Evolutionary conservation across 306 rosid genomes (phyloP).

Genomic region (Mucuna pruriens): DNA sequence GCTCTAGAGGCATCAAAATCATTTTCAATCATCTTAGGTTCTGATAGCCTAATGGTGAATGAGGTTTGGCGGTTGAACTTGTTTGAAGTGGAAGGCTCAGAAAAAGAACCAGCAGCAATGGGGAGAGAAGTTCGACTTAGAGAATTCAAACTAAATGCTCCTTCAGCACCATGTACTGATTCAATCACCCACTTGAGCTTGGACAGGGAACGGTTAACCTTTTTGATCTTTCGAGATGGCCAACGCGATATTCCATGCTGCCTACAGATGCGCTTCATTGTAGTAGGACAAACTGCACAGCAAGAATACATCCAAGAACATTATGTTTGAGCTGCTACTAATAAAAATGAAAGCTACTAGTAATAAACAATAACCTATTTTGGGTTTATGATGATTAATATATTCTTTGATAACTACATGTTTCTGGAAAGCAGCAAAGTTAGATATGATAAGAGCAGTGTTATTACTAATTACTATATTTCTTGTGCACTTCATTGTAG

Average conservation of each 20-base stretch:
- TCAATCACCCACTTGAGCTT: slow-evolving; percentile 85
- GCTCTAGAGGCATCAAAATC: slow-evolving; percentile 47
- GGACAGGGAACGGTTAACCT: slow-evolving; percentile 78
- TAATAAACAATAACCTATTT: background rate
- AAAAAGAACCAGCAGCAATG: slow-evolving; percentile 46
- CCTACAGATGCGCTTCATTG: slow-evolving; percentile 95
- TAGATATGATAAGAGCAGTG: background rate
- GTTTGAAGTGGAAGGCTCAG: slow-evolving; percentile 52
- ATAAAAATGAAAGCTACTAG: background rate
- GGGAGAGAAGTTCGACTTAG: slow-evolving; percentile 56
- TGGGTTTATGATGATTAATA: background rate
- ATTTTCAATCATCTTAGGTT: slow-evolving; percentile 47
- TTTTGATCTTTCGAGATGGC: slow-evolving; percentile 95
- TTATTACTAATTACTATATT: background rate
- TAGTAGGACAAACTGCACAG: slow-evolving; percentile 89
- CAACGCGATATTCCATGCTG: slow-evolving; percentile 92
- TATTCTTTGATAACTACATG: background rate
- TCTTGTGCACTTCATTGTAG: background rate
- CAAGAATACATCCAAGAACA: slow-evolving; percentile 35
- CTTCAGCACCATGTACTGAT: slow-evolving; percentile 86
- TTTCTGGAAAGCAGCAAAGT: slow-evolving; percentile 2
- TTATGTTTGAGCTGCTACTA: slow-evolving; percentile 3
- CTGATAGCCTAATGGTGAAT: slow-evolving; percentile 44
- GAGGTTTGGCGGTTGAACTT: slow-evolving; percentile 48
- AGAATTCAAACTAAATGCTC: slow-evolving; percentile 66